A percentile compares a stretch with the other conserved stretches of the same genome.
Conservation (phyloP, 2,329 filamentous ascomycete genomes). For the Calycina herbarum region DNA sequence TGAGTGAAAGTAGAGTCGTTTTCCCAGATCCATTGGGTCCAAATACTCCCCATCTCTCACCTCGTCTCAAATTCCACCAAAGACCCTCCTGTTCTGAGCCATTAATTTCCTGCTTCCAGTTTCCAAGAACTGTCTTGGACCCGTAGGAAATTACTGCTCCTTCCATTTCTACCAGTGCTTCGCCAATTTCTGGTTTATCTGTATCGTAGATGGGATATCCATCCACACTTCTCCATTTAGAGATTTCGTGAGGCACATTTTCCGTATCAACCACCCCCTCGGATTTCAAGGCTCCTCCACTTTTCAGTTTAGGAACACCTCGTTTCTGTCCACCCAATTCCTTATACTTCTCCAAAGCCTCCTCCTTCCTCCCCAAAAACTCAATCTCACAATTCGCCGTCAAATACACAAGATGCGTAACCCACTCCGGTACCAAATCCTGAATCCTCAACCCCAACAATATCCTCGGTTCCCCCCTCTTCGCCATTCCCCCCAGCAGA, state of each 20-base stretch:
- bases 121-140: constrained; percentile 73
- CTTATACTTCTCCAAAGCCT: constrained; percentile 47
- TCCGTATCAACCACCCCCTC: neutral
- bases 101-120: constrained; percentile 66
- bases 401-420: constrained; percentile 78
- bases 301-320: neutral
- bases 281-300: constrained; percentile 35
- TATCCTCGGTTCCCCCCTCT: constrained; percentile 66
- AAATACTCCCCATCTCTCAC: constrained; percentile 89
- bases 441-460: constrained; percentile 80
- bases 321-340: too few species aligned
- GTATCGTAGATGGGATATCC: constrained; percentile 29
- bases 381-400: constrained; percentile 65
- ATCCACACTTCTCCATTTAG: constrained; percentile 17
- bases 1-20: constrained; percentile 87
- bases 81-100: constrained; percentile 57
- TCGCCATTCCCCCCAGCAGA: constrained; percentile 68
- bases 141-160: constrained; percentile 82
- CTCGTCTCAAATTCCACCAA: constrained; percentile 78
- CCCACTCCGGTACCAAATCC: constrained; percentile 85
- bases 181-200: constrained; percentile 45
- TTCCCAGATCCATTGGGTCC: constrained; percentile 95
- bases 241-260: neutral
- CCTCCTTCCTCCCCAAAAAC: constrained; percentile 63
- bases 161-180: constrained; percentile 82